Base-by-base conservation (phyloP, 768 basidiomycete genomes). In the Pleurotus djamor region DNA sequence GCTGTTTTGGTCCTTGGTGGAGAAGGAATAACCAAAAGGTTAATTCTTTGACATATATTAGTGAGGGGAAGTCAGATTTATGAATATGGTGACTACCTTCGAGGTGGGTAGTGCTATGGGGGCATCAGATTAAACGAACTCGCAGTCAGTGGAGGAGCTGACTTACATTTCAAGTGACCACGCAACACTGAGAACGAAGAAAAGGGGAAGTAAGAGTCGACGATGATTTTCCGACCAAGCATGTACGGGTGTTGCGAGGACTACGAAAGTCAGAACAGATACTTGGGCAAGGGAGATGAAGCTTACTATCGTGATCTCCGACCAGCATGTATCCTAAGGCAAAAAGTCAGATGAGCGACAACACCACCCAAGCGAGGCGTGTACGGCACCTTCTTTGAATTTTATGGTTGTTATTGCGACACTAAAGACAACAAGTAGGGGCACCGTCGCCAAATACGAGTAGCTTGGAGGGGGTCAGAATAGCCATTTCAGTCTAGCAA, bases 21-120 rank as follows among this genome's bases (percentile, higher is more conserved):
- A 92, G 79, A 17, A 94, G 80, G 69, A 93, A 94, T 33, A 93
- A 67, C 92, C 92, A 94, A 66, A 92, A 93, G 0, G 86, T 77
- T 12, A 93, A 79, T 68, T 92, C 91, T 91, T 68, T 28, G 17
- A 41, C 21, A 28, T 28, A 28, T 28, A 28, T 28, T 28, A 28
- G 21, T 28, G 21, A 28, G 21, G 38, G 38, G 38, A n/a, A n/a
- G 38, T 41, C 38, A 41, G 38, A 4, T 41, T 41, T 10, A 10
- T 41, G 10, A 41, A n/a, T 41, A 32, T 1, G 57, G 13, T 12
- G 21, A 37, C 57, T 64, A 85, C 90, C 90, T 85, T 94, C 91
- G 33, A 93, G 80, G 71, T 93, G 91, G 1, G 92, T 91, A 38
- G 90, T 79, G 12, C 90, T 92, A 51, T 48, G 59, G 41, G 60